phyloP scores from a whole-genome alignment of 441 rosid genomes.

The Codiaeum variegatum region DNA sequence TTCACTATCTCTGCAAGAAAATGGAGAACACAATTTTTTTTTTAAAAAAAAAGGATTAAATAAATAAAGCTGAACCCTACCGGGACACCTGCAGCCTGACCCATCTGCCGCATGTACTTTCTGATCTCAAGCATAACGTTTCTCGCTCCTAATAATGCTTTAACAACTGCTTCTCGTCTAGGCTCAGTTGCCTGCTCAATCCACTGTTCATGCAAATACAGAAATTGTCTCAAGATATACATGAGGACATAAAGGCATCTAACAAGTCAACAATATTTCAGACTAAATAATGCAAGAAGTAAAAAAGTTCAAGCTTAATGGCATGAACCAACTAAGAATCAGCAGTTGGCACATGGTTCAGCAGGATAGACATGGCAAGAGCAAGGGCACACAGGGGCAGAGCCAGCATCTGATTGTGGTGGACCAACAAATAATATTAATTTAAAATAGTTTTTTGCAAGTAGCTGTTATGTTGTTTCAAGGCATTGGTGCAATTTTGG shows the following conservation, averaged over 20 bases:
- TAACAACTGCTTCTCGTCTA: slow-evolving; percentile 46
- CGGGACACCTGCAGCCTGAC: slow-evolving; percentile 86
- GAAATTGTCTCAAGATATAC: slow-evolving; percentile 23
- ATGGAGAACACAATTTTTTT: too few relatives aligned
- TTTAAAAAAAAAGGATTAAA: neutral
- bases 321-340: neutral
- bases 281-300: neutral
- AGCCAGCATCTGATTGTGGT: neutral
- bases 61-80: slow-evolving; percentile 38
- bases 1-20: neutral
- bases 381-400: neutral
- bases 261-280: neutral
- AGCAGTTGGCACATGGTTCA: neutral
- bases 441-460: neutral
- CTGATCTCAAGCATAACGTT: slow-evolving; percentile 75
- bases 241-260: neutral
- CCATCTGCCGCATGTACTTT: slow-evolving; percentile 74
- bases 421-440: neutral
- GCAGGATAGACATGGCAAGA: neutral
- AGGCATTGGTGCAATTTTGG: neutral
- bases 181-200: slow-evolving; percentile 53
- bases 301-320: neutral
- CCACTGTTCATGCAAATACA: slow-evolving; percentile 62
- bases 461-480: neutral
- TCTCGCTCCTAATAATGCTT: slow-evolving; percentile 65